Percentiles rank a stretch among this genome's conserved stretches.
Evolutionary conservation across 179 eudicot genomes (phyloP).

Genomic region (Carnegiea gigantea): DNA sequence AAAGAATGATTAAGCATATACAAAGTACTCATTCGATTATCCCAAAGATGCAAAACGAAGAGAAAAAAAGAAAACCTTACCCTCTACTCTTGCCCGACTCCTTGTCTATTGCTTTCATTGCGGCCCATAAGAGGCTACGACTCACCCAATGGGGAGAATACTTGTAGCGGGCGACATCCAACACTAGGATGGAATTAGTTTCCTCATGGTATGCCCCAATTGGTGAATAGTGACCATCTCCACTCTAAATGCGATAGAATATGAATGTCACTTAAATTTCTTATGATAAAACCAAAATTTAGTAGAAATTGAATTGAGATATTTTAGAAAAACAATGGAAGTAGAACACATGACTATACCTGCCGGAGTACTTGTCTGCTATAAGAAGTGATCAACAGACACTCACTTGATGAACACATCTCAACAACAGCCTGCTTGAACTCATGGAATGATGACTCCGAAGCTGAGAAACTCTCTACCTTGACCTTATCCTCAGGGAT

Average conservation of each 20-base stretch:
- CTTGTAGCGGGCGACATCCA: constrained; percentile 9
- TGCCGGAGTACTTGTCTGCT: not conserved
- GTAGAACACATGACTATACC: not conserved
- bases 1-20: too few species aligned
- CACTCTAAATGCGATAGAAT: not conserved
- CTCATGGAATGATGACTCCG: too few species aligned
- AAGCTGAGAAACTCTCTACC: too few species aligned
- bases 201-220: not conserved
- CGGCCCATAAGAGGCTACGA: not conserved
- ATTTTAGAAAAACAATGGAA: not conserved
- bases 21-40: too few species aligned
- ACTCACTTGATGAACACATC: too few species aligned
- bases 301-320: not conserved
- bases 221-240: constrained; percentile 4
- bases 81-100: not conserved
- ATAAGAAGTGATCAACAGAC: not conserved
- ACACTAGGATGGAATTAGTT: not conserved
- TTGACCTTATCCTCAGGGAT: too few species aligned
- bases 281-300: not conserved
- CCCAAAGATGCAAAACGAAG: too few species aligned
- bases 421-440: too few species aligned
- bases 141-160: constrained; percentile 14
- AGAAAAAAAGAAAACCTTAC: not conserved
- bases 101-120: not conserved
- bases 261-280: not conserved